A percentile compares a stretch with the other conserved stretches of the same genome.
These are phyloP conservation scores for Wickerhamiella sergipiensis DNA, from an alignment of 805 yeast genomes.

Conservation along the genomic window DNA sequence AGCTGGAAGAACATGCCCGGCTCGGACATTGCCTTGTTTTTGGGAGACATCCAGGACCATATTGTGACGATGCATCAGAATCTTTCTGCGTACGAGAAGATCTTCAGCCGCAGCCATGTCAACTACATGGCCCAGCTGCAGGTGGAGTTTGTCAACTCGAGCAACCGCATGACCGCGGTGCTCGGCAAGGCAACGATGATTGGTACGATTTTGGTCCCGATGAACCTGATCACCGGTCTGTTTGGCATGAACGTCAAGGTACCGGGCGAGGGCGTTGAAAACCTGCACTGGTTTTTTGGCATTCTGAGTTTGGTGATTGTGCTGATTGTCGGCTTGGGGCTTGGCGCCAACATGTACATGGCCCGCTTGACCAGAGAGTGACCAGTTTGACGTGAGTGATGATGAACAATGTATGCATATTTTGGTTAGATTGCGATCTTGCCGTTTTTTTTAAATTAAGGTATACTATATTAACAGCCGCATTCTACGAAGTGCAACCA, in stretches of 20 bases:
- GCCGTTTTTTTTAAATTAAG: background rate
- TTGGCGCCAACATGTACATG: conserved; percentile 24
- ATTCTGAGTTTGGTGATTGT: conserved; percentile 40
- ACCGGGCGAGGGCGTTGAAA: conserved; percentile 47
- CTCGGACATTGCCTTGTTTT: conserved; percentile 79
- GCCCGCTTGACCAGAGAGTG: background rate
- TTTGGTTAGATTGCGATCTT: background rate
- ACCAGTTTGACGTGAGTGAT: too few relatives aligned
- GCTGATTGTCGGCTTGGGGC: conserved; percentile 28
- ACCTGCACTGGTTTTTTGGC: conserved; percentile 55
- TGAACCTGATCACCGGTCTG: conserved; percentile 79
- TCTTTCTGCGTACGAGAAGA: conserved; percentile 79
- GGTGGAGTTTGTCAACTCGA: conserved; percentile 80
- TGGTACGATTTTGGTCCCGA: conserved; percentile 82
- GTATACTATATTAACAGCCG: background rate
- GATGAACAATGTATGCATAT: background rate
- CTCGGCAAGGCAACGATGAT: conserved; percentile 77
- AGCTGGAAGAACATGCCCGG: conserved; percentile 47
- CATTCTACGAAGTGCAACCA: too few relatives aligned
- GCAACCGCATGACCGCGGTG: conserved; percentile 73
- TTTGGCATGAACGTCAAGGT: conserved; percentile 92
- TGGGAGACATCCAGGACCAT: conserved; percentile 96
- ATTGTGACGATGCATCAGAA: conserved; percentile 92
- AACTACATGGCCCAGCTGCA: conserved; percentile 89
- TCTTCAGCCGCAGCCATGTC: conserved; percentile 80